These are phyloP conservation scores for Cryptosporidium canis DNA, from an alignment of 169 alveolate species.

Conservation along the genomic window DNA sequence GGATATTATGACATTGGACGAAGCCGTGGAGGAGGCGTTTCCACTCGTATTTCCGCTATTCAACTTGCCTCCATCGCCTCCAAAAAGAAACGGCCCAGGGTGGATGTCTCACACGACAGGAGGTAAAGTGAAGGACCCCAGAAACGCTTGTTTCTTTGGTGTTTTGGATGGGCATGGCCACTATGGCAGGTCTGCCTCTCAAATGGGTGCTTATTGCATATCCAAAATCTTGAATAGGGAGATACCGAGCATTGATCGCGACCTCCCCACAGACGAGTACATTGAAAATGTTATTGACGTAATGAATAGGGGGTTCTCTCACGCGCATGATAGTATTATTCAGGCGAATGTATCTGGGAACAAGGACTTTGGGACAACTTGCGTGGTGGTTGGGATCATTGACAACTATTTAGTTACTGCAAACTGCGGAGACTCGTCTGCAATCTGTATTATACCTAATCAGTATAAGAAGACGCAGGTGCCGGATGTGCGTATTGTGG, in stretches of 20 bases:
- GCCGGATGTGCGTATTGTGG: background rate
- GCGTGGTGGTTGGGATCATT: slow-evolving; percentile 54
- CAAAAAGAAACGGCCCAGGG: slow-evolving; percentile 23
- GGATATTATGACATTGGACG: background rate
- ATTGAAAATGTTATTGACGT: slow-evolving; percentile 12
- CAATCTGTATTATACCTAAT: slow-evolving; percentile 46
- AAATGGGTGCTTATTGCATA: slow-evolving; percentile 42
- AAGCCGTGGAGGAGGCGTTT: background rate
- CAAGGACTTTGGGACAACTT: slow-evolving; percentile 59
- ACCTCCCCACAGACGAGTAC: background rate
- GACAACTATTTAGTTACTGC: slow-evolving; percentile 43
- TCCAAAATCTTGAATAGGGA: slow-evolving; percentile 5
- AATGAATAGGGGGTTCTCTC: slow-evolving; percentile 18
- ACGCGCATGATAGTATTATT: slow-evolving; percentile 50
- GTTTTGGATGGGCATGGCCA: slow-evolving; percentile 65
- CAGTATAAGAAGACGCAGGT: background rate
- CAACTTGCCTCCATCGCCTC: slow-evolving; percentile 21
- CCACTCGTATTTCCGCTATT: slow-evolving; percentile 51
- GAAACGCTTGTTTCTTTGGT: slow-evolving; percentile 11
- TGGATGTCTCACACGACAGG: slow-evolving; percentile 51
- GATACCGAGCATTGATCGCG: background rate
- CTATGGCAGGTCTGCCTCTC: slow-evolving; percentile 53
- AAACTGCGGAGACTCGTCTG: slow-evolving; percentile 63
- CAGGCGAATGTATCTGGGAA: slow-evolving; percentile 36
- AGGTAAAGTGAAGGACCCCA: background rate